Base-by-base conservation (phyloP, 306 rosid species). In the Corylus americana region DNA sequence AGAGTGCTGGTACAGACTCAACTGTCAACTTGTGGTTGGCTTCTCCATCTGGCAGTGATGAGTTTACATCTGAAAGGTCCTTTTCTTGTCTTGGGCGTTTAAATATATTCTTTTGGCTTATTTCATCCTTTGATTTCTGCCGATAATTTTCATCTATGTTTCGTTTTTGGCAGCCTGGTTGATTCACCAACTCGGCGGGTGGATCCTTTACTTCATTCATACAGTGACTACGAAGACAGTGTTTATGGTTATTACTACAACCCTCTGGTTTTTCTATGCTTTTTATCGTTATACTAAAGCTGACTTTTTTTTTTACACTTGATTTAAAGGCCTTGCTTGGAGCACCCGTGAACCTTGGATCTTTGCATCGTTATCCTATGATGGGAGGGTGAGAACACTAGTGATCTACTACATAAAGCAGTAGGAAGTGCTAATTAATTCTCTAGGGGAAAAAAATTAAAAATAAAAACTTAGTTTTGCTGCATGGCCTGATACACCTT, bases 1-100 rank as follows among this genome's bases (percentile, higher is more conserved):
- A 95, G 98, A 95, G 98, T 89, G 88, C 97, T 31, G 98, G 98
- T 54, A 95, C 98, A 0, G 96, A 95, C 83, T 93, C 99, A 69
- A 77, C 96, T 29, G 99, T 95, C 75, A 93, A 90, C 83, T 77
- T 95, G 91, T 95, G 99, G 99, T 78, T 85, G 59, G 88, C 94
- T 81, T 85, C 97, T 55, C 29, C 82, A 70, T 72, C 83, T 55
- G 75, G 76, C 79, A 55, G 77, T 45, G 92, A 85, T 47, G 94
- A 86, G 75, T 75, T 82, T 78, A 74, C 80, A 66, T 55, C 92
- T 55, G 97, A 87, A 74, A 88, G 96, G 98, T 95, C 78, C 54
- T 82, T 77, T 83, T 78, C 74, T 73, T 77, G 47, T 80, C 80
- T 77, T 48, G 2, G 25, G 73, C 35, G 45, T 55, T 74, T 18